These are phyloP conservation scores for Beauveria scarabaeidicola DNA, from an alignment of 2,329 filamentous ascomycete species.

Conservation along the genomic window DNA sequence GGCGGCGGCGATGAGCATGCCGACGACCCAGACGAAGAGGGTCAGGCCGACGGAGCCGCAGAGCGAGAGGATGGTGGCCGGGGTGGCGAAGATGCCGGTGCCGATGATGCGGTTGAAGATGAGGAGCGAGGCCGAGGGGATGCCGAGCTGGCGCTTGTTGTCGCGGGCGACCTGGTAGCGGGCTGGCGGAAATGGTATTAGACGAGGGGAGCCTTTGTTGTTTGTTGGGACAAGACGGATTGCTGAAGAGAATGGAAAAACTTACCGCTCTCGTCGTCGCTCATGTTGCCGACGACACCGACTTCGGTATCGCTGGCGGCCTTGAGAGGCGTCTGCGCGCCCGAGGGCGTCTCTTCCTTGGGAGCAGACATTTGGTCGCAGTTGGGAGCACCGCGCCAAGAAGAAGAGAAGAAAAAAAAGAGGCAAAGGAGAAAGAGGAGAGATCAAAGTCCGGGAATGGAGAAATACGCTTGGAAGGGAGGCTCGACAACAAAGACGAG, in stretches of 20 bases:
- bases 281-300: neutral
- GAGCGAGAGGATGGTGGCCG: constrained; percentile 46
- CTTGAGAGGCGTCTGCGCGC: constrained; percentile 7
- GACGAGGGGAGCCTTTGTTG: too few relatives aligned
- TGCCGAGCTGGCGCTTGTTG: constrained; percentile 46
- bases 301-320: neutral
- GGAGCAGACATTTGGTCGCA: neutral
- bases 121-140: constrained; percentile 46
- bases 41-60: constrained; percentile 54
- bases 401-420: neutral
- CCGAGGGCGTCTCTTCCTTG: constrained; percentile 6
- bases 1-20: constrained; percentile 52
- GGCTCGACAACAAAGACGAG: neutral
- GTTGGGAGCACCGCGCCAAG: neutral
- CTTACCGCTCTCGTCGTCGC: constrained; percentile 13
- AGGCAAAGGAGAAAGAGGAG: too few relatives aligned
- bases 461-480: neutral
- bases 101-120: constrained; percentile 60
- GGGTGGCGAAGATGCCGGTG: constrained; percentile 59
- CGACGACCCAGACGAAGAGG: constrained; percentile 54
- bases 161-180: constrained; percentile 33
- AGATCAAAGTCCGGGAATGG: neutral
- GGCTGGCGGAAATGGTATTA: constrained; percentile 13
- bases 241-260: neutral
- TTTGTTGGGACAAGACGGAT: too few relatives aligned